Base-by-base conservation (phyloP, 108 stramenopile species). In the Chaetoceros muelleri region DNA sequence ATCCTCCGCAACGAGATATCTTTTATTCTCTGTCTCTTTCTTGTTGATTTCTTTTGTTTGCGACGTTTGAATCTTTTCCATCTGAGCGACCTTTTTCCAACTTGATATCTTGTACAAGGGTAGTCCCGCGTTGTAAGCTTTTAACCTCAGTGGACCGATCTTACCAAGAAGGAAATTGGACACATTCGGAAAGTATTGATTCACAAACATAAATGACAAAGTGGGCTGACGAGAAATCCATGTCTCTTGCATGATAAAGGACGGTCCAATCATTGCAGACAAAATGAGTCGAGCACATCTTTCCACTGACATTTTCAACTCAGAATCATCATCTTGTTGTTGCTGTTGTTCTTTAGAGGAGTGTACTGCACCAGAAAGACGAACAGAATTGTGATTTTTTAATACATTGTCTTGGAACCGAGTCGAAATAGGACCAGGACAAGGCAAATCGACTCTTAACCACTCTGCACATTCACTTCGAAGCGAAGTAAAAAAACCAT, bases 201-300 rank as follows among this genome's bases (percentile, higher is more conserved):
- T 53, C 18, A 81, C 24, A 44, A 73, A 75, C 22, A 73, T 24
- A 21, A 57, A 72, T 0, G 52, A 29, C 30, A 87, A 55, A 19
- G 67, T 76, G 0, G 86, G 86, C 58, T 87, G 82, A 46, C 53
- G 46, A 0, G 79, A 65, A 29, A 87, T 80, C 76, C 71, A 79
- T 8, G 40, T 57, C 49, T 84, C 82, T 13, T 47, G 56, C 20
- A 74, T 58, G 48, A 53, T 28, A 29, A 23, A 44, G 23, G 29
- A 49, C 29, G 65, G 62, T 8, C 64, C 57, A 16, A 74, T 64
- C 57, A 80, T 62, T 18, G 65, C 60, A 28, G 64, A 66, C 2
- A 84, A 45, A 19, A 74, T 66, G 1, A 87, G 45, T 34, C 40
- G 46, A 0, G 63, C 70, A 51, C 81, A 83, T 59, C 85, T 51